Evolutionary conservation across 1,284 basidiomycete genomes (phyloP).

Genomic region (Leccinum huronense): DNA sequence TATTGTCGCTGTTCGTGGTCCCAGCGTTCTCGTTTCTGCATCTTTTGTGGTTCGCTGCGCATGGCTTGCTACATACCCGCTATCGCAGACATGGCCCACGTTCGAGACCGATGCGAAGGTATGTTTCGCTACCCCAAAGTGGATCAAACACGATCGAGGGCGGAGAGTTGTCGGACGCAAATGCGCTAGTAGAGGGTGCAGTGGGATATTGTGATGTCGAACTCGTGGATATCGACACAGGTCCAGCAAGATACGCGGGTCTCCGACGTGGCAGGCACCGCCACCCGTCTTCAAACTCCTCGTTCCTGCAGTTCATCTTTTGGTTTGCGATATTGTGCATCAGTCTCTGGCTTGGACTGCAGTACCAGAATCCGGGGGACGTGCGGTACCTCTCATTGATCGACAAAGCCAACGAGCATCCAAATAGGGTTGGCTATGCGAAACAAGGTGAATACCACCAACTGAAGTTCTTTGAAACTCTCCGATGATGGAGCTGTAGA

Average conservation of each 20-base stretch:
- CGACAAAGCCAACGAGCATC: conserved; percentile 14
- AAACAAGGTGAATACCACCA: conserved; percentile 15
- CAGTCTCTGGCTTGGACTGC: conserved; percentile 13
- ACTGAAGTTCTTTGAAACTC: not conserved
- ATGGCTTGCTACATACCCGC: not conserved
- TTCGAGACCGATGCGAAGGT: conserved; percentile 4
- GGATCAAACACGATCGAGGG: conserved; percentile 8
- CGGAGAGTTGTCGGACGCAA: not conserved
- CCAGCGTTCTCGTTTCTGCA: conserved; percentile 16
- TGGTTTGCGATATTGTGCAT: conserved; percentile 14
- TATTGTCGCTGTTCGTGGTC: conserved; percentile 17
- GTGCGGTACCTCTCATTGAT: conserved; percentile 16
- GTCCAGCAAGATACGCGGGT: not conserved
- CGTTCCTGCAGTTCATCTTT: conserved; percentile 2
- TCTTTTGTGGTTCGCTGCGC: conserved; percentile 7
- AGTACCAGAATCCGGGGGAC: conserved; percentile 15
- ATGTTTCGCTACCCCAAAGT: conserved; percentile 13
- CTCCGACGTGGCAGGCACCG: not conserved
- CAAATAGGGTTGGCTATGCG: conserved; percentile 18
- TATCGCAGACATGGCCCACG: not conserved
- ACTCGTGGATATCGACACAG: not conserved
- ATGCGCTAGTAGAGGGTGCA: too few species aligned
- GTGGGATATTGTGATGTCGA: not conserved
- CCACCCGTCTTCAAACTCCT: not conserved
- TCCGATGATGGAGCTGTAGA: conserved; percentile 9